phyloP scores from a whole-genome alignment of 2,329 filamentous ascomycete species.

The Ophiostoma ips region DNA sequence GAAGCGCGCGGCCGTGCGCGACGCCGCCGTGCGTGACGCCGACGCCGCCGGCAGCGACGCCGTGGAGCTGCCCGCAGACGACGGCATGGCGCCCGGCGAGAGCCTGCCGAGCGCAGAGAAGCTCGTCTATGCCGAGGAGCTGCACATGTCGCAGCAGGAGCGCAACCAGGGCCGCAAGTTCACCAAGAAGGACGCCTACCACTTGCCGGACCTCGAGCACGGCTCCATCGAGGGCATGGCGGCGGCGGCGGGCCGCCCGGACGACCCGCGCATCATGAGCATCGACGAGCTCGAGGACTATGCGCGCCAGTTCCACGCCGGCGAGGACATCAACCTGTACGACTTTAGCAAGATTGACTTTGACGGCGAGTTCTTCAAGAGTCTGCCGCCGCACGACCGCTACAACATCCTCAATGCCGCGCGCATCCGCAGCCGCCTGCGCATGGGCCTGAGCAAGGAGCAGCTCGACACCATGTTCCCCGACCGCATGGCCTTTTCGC shows the following conservation, averaged over 20 bases:
- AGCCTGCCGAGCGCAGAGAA: conserved; percentile 51
- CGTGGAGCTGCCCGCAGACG: conserved; percentile 26
- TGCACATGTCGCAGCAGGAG: conserved; percentile 67
- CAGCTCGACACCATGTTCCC: conserved; percentile 96
- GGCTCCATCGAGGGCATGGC: conserved; percentile 74
- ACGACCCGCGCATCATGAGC: conserved; percentile 94
- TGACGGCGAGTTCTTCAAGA: conserved; percentile 87
- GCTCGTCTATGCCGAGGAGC: conserved; percentile 82
- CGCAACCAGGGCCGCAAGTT: conserved; percentile 63
- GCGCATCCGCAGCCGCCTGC: conserved; percentile 67
- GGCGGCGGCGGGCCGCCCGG: conserved; percentile 50
- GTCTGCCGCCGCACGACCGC: conserved; percentile 73
- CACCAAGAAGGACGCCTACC: conserved; percentile 85
- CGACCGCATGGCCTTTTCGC: conserved; percentile 91
- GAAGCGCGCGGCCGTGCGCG: conserved; percentile 29
- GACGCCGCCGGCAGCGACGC: conserved; percentile 17
- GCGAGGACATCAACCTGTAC: conserved; percentile 82
- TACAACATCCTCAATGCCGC: conserved; percentile 98
- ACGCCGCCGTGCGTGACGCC: conserved; percentile 23
- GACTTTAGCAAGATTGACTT: conserved; percentile 99
- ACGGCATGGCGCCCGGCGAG: conserved; percentile 45
- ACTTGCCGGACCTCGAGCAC: conserved; percentile 71
- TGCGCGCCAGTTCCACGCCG: conserved; percentile 77
- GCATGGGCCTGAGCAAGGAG: conserved; percentile 95
- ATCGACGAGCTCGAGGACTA: conserved; percentile 90